phyloP scores from a whole-genome alignment of 2,329 filamentous ascomycete genomes.

The Ophiostoma sp. region DNA sequence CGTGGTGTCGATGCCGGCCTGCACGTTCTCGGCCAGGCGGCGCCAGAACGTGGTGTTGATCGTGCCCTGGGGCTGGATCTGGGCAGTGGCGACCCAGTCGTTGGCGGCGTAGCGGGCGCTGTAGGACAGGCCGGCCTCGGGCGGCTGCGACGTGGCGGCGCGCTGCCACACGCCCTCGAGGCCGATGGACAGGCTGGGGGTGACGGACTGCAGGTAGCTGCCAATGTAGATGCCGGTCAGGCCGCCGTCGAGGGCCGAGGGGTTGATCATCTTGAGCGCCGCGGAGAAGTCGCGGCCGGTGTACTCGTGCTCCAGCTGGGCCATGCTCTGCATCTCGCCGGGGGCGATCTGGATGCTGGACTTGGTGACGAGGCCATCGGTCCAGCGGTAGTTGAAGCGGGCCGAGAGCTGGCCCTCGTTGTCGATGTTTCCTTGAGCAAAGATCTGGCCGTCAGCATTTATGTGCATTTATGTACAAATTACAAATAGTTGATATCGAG shows the following conservation, averaged over 20 bases:
- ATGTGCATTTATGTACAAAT: too few species aligned
- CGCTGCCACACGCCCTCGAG: constrained; percentile 94
- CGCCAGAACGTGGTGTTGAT: constrained; percentile 93
- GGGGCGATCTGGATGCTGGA: constrained; percentile 79
- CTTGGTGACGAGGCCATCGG: constrained; percentile 70
- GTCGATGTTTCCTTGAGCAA: constrained; percentile 92
- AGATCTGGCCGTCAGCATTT: constrained; percentile 60
- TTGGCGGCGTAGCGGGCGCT: constrained; percentile 83
- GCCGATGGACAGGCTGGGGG: constrained; percentile 77
- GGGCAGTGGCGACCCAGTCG: constrained; percentile 89
- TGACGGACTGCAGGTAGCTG: constrained; percentile 91
- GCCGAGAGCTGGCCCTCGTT: constrained; percentile 84
- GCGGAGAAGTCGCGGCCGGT: constrained; percentile 88
- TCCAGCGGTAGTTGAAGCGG: constrained; percentile 91
- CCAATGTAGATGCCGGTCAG: constrained; percentile 93
- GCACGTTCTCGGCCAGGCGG: constrained; percentile 85
- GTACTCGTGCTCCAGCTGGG: constrained; percentile 94
- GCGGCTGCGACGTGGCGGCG: constrained; percentile 72
- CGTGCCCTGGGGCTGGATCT: constrained; percentile 81
- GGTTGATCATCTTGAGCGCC: constrained; percentile 89
- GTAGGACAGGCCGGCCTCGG: constrained; percentile 88
- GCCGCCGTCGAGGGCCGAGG: constrained; percentile 86
- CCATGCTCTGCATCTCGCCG: constrained; percentile 73
- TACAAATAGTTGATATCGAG: not conserved
- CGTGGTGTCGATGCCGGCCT: constrained; percentile 92